Base-by-base conservation (phyloP, 163 green algal genomes). In the Scenedesmus sp. region DNA sequence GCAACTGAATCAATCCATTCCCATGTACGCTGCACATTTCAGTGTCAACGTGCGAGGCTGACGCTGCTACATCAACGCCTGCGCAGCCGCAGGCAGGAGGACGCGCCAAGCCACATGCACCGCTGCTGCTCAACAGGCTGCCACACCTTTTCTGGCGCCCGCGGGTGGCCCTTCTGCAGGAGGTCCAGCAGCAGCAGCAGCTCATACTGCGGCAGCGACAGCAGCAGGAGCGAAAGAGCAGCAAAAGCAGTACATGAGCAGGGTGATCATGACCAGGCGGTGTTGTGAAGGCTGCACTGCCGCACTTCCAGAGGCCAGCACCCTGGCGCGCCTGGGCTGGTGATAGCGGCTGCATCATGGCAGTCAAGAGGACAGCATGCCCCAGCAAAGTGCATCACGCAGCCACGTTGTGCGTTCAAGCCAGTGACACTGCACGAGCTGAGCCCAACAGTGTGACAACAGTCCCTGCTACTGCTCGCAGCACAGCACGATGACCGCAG, bases 171-270 rank as follows among this genome's bases (percentile, higher is more conserved):
- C 73, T 95, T 93, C 56, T 92, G 44, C 24, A 96, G 53, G 20
- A 95, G 87, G 44, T 95, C 94, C 53, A 94, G 87, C 83, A 95
- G 78, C 24, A 89, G 26, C 82, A 91, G 70, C 73, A 92, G 82
- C 91, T 96, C 94, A 49, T 96, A 96, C 94, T 95, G 88, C 85
- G 70, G 76, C 12, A 95, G 59, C 37, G 95, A 83, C 43, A 95
- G 92, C 85, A 94, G 59, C 85, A 95, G 49, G 1, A 87, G 46
- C 84, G 87, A 33, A 35, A 26, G 42, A 33, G n/a, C 35, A 43
- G 46, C 81, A 46, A 13, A 18, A 49, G 81, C 49, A 73, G 49
- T 15, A 61, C 35, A 61, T 22, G 51, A 61, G 9, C 51, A 61
- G 51, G 9, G 51, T 22, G 51, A 61, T 24, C 13, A 12, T 56